Percentiles rank a stretch among this genome's conserved stretches.
These are phyloP conservation scores for Brassica nigra DNA, from an alignment of 345 rosid species.

Conservation along the genomic window DNA sequence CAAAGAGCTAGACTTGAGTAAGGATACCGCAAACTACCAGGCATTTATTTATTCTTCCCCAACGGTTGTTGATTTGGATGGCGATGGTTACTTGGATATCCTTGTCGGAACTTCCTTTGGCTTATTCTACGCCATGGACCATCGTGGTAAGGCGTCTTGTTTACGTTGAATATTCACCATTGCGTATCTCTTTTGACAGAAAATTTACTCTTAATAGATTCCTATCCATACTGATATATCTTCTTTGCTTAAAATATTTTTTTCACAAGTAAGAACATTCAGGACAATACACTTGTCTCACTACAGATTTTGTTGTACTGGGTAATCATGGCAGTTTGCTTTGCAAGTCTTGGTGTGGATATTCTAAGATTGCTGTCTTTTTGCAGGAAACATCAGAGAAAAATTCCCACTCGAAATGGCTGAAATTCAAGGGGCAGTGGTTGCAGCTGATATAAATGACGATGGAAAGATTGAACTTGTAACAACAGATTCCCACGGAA, in stretches of 20 bases:
- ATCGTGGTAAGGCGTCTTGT: conserved; percentile 64
- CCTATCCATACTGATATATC: background rate
- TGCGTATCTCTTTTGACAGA: conserved; percentile 2
- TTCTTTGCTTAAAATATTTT: background rate
- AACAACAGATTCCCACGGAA: conserved; percentile 95
- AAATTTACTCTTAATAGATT: conserved; percentile 9
- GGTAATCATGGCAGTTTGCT: conserved; percentile 27
- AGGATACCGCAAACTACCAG: conserved; percentile 64
- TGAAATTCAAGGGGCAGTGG: conserved; percentile 93
- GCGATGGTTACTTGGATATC: conserved; percentile 97
- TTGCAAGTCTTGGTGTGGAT: conserved; percentile 26
- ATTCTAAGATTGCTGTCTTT: conserved; percentile 31
- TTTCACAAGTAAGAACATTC: background rate
- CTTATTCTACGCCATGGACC: conserved; percentile 93
- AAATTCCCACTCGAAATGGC: conserved; percentile 98
- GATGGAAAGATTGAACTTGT: conserved; percentile 98
- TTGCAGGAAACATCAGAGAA: conserved; percentile 73
- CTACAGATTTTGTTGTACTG: conserved; percentile 1
- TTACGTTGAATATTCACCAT: conserved; percentile 6
- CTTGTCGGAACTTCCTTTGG: conserved; percentile 98
- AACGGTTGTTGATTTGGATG: conserved; percentile 96
- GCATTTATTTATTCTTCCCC: conserved; percentile 96
- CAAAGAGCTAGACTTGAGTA: conserved; percentile 80
- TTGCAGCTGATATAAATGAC: conserved; percentile 98
- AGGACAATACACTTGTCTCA: background rate